Percentiles rank a stretch among this genome's conserved stretches.
Evolutionary conservation across 2,329 filamentous ascomycete genomes (phyloP).

Genomic region (Hypoxylon sp.): DNA sequence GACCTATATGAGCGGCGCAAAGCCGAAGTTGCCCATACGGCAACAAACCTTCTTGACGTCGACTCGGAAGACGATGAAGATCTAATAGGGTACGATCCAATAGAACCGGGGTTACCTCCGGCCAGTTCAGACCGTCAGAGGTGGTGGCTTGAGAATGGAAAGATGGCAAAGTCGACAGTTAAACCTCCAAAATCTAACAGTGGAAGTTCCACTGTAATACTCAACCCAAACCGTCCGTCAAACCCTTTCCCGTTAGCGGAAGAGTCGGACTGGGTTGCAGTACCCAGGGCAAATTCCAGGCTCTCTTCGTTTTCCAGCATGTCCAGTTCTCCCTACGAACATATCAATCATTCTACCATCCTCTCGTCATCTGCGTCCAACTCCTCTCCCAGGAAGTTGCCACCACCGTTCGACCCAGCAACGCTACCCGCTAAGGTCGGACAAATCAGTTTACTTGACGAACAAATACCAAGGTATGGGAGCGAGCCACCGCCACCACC

Average conservation of each 20-base stretch:
- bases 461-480: constrained; percentile 43
- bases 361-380: constrained; percentile 57
- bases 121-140: constrained; percentile 74
- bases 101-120: constrained; percentile 78
- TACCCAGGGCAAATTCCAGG: constrained; percentile 63
- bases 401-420: constrained; percentile 59
- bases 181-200: constrained; percentile 65
- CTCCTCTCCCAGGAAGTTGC: constrained; percentile 59
- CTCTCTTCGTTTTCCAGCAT: constrained; percentile 64
- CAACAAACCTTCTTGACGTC: constrained; percentile 62
- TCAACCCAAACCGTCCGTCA: constrained; percentile 77
- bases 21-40: constrained; percentile 70
- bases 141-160: constrained; percentile 75
- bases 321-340: constrained; percentile 67
- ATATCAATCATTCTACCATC: constrained; percentile 60
- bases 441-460: constrained; percentile 55
- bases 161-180: constrained; percentile 78
- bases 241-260: constrained; percentile 82
- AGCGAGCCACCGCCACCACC: constrained; percentile 56
- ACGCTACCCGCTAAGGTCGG: constrained; percentile 57
- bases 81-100: constrained; percentile 79
- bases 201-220: constrained; percentile 61
- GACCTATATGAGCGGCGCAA: constrained; percentile 77
- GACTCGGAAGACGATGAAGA: constrained; percentile 82
- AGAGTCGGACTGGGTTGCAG: constrained; percentile 85